These are phyloP conservation scores for Bipolaris zeicola DNA, from an alignment of 2,329 filamentous ascomycete species.

Conservation along the genomic window DNA sequence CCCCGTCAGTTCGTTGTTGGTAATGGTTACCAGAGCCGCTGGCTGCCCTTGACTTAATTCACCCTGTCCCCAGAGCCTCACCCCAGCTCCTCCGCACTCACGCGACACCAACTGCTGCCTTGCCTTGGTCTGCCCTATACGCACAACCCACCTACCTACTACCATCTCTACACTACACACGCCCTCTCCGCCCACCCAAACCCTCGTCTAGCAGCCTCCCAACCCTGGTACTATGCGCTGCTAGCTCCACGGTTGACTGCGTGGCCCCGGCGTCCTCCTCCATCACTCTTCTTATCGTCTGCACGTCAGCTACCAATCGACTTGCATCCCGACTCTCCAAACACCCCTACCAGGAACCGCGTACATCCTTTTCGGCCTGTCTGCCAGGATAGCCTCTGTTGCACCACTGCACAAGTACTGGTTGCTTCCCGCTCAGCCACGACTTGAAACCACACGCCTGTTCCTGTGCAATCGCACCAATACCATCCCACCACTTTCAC, in stretches of 20 bases:
- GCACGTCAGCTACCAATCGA: constrained; percentile 43
- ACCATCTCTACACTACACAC: too few species aligned
- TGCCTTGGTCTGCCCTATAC: constrained; percentile 1
- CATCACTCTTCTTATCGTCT: constrained; percentile 45
- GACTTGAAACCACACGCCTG: constrained; percentile 14
- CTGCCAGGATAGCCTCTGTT: constrained; percentile 24
- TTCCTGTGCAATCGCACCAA: constrained; percentile 13
- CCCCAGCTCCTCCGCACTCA: constrained; percentile 17
- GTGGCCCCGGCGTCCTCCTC: constrained; percentile 38
- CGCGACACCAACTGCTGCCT: constrained; percentile 10
- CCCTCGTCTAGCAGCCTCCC: not conserved
- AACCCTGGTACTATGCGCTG: constrained; percentile 25
- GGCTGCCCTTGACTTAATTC: constrained; percentile 20
- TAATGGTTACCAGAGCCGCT: constrained; percentile 19
- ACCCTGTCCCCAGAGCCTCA: constrained; percentile 25
- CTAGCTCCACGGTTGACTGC: constrained; percentile 22
- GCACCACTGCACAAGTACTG: constrained; percentile 26
- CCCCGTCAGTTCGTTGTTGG: constrained; percentile 17
- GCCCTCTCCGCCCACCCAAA: not conserved
- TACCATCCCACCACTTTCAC: constrained; percentile 21
- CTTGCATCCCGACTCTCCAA: constrained; percentile 26
- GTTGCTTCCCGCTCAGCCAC: constrained; percentile 19
- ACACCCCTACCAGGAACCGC: constrained; percentile 26
- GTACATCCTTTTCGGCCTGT: constrained; percentile 22
- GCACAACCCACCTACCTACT: not conserved